These are phyloP conservation scores for Neurospora crassa DNA, from an alignment of 2,329 filamentous ascomycete genomes.

Conservation along the genomic window DNA sequence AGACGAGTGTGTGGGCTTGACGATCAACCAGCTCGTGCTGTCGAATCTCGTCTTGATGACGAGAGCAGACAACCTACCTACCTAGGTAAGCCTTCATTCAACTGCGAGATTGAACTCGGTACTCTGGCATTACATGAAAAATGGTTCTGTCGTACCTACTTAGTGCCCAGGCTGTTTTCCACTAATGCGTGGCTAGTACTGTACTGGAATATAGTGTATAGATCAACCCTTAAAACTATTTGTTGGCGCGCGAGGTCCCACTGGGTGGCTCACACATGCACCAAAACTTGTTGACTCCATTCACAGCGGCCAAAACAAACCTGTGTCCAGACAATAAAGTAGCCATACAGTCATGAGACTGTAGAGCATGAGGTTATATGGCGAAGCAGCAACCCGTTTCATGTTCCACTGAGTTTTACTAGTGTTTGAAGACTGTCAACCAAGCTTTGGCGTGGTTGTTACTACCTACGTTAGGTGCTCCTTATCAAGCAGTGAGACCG, in stretches of 20 bases:
- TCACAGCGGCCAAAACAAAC: too few relatives aligned
- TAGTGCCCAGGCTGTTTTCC: too few relatives aligned
- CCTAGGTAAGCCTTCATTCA: neutral
- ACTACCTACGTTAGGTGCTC: neutral
- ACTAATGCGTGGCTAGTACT: too few relatives aligned
- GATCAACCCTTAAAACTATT: too few relatives aligned
- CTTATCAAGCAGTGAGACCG: neutral
- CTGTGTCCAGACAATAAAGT: neutral
- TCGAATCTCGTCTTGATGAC: neutral
- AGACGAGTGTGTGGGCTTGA: too few relatives aligned
- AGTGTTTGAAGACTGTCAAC: neutral
- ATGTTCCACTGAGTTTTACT: neutral
- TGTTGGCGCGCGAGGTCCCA: too few relatives aligned
- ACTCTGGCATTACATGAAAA: neutral
- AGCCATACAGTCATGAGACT: neutral
- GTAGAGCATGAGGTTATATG: neutral
- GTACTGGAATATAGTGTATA: too few relatives aligned
- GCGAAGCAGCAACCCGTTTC: neutral
- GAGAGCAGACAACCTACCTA: neutral
- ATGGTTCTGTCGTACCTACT: too few relatives aligned
- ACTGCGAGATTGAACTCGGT: neutral
- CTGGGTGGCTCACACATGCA: too few relatives aligned
- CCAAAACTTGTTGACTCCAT: too few relatives aligned
- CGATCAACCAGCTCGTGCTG: neutral
- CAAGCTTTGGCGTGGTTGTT: neutral